These are phyloP conservation scores for Termitomyces sp. DNA, from an alignment of 768 basidiomycete species.

Conservation along the genomic window DNA sequence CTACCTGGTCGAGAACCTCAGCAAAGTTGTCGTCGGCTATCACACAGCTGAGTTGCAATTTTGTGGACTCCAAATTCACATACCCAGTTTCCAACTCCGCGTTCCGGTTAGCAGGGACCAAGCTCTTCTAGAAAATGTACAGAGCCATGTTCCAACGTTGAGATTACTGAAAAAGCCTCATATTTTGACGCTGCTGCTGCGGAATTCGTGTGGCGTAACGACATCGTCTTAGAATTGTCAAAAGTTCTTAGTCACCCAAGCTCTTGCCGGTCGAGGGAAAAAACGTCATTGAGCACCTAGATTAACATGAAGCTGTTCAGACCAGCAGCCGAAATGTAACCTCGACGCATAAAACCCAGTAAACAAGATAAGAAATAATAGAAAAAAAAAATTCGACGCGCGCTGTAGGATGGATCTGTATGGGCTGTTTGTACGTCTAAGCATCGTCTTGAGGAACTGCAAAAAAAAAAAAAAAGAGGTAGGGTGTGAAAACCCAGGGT, in stretches of 20 bases:
- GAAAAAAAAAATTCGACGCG: background rate
- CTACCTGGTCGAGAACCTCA: background rate
- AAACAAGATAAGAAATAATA: background rate
- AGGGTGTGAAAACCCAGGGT: slow-evolving; percentile 5
- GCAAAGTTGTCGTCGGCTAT: background rate
- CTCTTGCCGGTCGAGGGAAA: background rate
- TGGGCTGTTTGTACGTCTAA: slow-evolving; percentile 5
- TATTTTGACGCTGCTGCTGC: background rate
- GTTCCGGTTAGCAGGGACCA: no score
- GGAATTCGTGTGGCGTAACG: background rate
- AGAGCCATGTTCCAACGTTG: background rate
- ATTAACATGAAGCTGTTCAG: background rate
- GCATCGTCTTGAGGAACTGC: slow-evolving; percentile 1
- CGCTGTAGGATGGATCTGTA: background rate
- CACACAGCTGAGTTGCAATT: background rate
- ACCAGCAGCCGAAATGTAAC: background rate
- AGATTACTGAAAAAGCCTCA: background rate
- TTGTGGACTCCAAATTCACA: no score
- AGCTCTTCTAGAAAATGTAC: no score
- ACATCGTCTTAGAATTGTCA: background rate
- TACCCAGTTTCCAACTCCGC: background rate
- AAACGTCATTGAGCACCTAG: background rate
- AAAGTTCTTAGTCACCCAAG: background rate
- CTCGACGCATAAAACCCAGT: slow-evolving; percentile 1
- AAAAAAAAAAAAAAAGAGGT: slow-evolving; percentile 7